Conservation (phyloP, 768 basidiomycete species). For the Boletus rubroflammeus region DNA sequence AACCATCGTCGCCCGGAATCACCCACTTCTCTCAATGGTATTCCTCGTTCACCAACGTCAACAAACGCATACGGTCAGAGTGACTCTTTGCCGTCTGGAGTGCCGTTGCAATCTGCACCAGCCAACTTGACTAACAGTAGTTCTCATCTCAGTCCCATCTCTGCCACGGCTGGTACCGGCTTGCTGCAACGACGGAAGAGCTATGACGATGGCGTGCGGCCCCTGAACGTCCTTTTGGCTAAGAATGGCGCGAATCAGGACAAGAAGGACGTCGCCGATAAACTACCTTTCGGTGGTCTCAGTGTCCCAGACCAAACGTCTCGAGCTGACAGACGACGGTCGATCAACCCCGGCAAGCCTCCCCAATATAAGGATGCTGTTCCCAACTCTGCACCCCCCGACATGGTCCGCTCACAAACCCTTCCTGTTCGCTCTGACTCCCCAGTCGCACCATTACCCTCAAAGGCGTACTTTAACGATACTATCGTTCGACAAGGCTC, state of each 20-base stretch:
- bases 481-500: slow-evolving; percentile 17
- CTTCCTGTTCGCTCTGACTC: slow-evolving; percentile 25
- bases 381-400: slow-evolving; percentile 18
- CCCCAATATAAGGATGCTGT: slow-evolving; percentile 26
- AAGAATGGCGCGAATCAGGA: slow-evolving; percentile 12
- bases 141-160: slow-evolving; percentile 23
- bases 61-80: not conserved
- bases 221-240: slow-evolving; percentile 35
- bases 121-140: slow-evolving; percentile 1
- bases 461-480: slow-evolving; percentile 13
- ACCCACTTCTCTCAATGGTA: slow-evolving; percentile 3
- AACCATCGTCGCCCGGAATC: slow-evolving; percentile 1
- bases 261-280: slow-evolving; percentile 9
- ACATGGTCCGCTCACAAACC: slow-evolving; percentile 32
- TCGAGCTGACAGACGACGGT: slow-evolving; percentile 46
- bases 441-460: slow-evolving; percentile 21
- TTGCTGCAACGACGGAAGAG: slow-evolving; percentile 36
- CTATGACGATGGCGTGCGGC: slow-evolving; percentile 43
- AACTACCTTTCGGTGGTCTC: slow-evolving; percentile 14
- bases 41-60: not conserved
- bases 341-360: slow-evolving; percentile 51
- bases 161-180: slow-evolving; percentile 8
- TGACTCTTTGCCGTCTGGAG: slow-evolving; percentile 1
- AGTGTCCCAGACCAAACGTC: slow-evolving; percentile 30
- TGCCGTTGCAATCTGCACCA: slow-evolving; percentile 18